A percentile compares a stretch with the other conserved stretches of the same genome.
These are phyloP conservation scores for Hyphodiscus sp. DNA, from an alignment of 2,329 filamentous ascomycete genomes.

Conservation along the genomic window DNA sequence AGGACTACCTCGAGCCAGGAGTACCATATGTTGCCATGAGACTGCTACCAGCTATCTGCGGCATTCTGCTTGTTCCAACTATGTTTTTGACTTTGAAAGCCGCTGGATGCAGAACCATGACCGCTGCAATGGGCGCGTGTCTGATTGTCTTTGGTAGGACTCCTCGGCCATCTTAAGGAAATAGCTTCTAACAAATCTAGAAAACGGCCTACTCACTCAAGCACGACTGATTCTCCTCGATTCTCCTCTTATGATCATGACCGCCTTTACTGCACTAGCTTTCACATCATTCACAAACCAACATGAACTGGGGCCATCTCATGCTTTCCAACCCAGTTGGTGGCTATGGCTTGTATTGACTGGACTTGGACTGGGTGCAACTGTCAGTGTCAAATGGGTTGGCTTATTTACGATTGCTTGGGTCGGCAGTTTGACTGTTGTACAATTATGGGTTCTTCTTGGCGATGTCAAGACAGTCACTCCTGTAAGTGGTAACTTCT, in stretches of 20 bases:
- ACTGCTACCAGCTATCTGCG: conserved; percentile 82
- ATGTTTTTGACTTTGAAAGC: conserved; percentile 96
- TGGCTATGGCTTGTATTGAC: conserved; percentile 96
- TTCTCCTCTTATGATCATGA: conserved; percentile 88
- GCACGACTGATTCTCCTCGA: conserved; percentile 94
- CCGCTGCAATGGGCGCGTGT: conserved; percentile 73
- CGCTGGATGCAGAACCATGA: conserved; percentile 79
- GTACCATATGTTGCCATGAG: conserved; percentile 99
- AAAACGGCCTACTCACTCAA: conserved; percentile 93
- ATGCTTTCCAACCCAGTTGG: conserved; percentile 86
- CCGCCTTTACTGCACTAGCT: conserved; percentile 81
- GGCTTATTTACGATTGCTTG: conserved; percentile 97
- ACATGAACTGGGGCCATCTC: conserved; percentile 82
- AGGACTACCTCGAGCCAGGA: conserved; percentile 90
- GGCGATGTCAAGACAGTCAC: conserved; percentile 84
- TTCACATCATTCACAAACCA: conserved; percentile 96
- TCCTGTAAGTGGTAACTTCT: conserved; percentile 43
- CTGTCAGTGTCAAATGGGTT: conserved; percentile 97
- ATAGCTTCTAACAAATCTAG: conserved; percentile 41
- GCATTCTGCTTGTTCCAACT: conserved; percentile 79
- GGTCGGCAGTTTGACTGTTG: conserved; percentile 82
- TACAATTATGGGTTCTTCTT: conserved; percentile 93
- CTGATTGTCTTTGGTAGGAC: conserved; percentile 81
- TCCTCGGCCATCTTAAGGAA: conserved; percentile 4
- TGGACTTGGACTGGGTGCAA: conserved; percentile 81